These are phyloP conservation scores for Malania oleifera DNA, from an alignment of 164 flowering plant genomes.

Conservation along the genomic window DNA sequence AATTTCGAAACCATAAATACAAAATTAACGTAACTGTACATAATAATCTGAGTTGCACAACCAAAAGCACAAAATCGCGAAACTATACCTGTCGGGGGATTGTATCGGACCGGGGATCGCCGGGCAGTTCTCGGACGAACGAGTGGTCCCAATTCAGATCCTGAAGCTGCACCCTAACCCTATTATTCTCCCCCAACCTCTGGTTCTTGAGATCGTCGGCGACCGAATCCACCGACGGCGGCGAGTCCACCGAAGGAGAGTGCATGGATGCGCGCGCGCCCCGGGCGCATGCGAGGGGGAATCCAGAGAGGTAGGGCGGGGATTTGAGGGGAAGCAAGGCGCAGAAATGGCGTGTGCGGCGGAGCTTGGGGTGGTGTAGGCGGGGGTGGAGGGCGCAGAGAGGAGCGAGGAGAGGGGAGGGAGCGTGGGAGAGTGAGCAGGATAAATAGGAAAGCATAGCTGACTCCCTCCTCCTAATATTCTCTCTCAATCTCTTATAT, in stretches of 20 bases:
- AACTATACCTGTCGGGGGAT: constrained; percentile 68
- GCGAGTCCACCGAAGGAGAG: constrained; percentile 21
- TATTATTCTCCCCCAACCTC: constrained; percentile 20
- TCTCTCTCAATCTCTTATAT: too few relatives aligned
- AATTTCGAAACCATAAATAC: too few relatives aligned
- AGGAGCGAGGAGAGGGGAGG: constrained; percentile 1
- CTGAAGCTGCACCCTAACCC: constrained; percentile 43
- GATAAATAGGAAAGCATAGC: too few relatives aligned
- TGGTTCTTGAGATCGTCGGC: constrained; percentile 49
- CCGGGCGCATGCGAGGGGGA: neutral
- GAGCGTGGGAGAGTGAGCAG: constrained; percentile 12
- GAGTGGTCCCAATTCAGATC: constrained; percentile 95
- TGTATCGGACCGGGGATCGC: constrained; percentile 63
- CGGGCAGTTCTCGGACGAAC: constrained; percentile 83
- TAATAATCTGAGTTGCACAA: too few relatives aligned
- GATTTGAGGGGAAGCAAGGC: too few relatives aligned
- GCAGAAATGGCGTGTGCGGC: neutral
- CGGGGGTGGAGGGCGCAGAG: neutral
- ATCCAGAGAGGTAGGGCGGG: neutral
- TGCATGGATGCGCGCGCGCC: constrained; percentile 20
- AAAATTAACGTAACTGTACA: too few relatives aligned
- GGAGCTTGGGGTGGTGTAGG: neutral
- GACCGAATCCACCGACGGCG: constrained; percentile 42
- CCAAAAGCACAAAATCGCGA: too few relatives aligned
- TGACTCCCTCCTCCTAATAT: too few relatives aligned